phyloP scores from a whole-genome alignment of 805 yeast species.

The Lipomyces spencermartinsiae region DNA sequence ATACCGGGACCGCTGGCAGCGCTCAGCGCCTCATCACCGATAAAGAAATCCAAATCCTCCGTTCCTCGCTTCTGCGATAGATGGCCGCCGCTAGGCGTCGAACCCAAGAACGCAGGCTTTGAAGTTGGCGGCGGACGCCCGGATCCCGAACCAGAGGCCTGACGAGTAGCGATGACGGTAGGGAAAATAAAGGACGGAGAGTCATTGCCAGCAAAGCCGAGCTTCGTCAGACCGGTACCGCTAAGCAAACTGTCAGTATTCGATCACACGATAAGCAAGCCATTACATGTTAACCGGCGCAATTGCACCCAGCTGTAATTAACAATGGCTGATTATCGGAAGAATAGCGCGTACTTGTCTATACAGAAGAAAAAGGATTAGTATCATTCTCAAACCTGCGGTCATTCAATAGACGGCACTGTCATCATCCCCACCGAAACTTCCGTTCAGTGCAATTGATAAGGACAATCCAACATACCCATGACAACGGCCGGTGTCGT shows the following conservation, averaged over 20 bases:
- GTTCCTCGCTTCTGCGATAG: slow-evolving; percentile 80
- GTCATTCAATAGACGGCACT: not conserved
- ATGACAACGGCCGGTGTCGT: slow-evolving; percentile 84
- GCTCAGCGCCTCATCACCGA: slow-evolving; percentile 92
- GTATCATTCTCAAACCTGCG: not conserved
- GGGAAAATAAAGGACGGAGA: slow-evolving; percentile 97
- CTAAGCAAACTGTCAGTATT: slow-evolving; percentile 49
- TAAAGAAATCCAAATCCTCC: slow-evolving; percentile 90
- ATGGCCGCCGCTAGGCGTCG: slow-evolving; percentile 48
- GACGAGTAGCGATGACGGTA: slow-evolving; percentile 86
- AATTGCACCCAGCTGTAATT: not conserved
- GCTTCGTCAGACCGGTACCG: slow-evolving; percentile 97
- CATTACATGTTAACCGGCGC: not conserved
- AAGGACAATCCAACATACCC: slow-evolving; percentile 64
- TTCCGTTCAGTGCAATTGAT: no score
- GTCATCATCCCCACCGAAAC: not conserved
- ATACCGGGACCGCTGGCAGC: slow-evolving; percentile 83
- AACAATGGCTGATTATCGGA: not conserved
- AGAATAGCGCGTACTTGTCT: slow-evolving; percentile 46
- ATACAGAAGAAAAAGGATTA: slow-evolving; percentile 5
- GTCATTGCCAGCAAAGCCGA: slow-evolving; percentile 98
- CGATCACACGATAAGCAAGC: not conserved
- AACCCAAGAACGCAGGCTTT: slow-evolving; percentile 51
- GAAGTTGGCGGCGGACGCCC: slow-evolving; percentile 50
- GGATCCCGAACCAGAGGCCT: slow-evolving; percentile 43